Evolutionary conservation across 331 rosid genomes (phyloP).

Genomic region (Acacia pycnantha): DNA sequence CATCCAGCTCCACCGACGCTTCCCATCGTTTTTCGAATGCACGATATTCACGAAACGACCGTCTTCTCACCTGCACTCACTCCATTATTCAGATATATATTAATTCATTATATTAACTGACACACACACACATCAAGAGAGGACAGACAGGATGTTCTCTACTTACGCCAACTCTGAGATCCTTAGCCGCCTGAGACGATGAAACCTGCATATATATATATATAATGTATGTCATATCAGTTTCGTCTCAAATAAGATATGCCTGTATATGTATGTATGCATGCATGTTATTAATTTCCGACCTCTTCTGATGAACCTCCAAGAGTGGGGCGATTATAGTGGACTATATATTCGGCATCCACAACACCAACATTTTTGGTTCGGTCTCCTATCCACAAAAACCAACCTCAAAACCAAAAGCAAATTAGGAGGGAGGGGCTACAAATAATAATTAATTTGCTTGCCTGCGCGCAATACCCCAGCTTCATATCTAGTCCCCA

Average conservation of each 20-base stretch:
- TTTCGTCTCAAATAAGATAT: conserved; percentile 26
- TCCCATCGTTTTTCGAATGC: conserved; percentile 69
- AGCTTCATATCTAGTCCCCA: conserved; percentile 96
- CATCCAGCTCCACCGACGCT: conserved; percentile 57
- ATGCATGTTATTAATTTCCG: not conserved
- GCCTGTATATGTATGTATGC: not conserved
- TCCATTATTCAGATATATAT: not conserved
- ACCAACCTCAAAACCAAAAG: not conserved
- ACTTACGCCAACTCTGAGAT: conserved; percentile 83
- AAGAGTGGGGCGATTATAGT: conserved; percentile 77
- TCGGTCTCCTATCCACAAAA: conserved; percentile 63
- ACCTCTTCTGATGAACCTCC: conserved; percentile 65
- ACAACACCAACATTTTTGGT: conserved; percentile 82
- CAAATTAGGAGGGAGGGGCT: not conserved
- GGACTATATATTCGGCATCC: conserved; percentile 88
- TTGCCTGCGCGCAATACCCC: conserved; percentile 95
- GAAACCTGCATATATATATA: conserved; percentile 54
- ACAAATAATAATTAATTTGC: conserved; percentile 15
- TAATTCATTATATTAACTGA: not conserved
- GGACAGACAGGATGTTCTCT: not conserved
- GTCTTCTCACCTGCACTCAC: conserved; percentile 64
- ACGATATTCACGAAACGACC: conserved; percentile 59
- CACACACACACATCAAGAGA: not conserved
- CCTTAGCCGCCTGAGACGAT: conserved; percentile 41
- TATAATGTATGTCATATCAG: conserved; percentile 11